Conservation (phyloP, 352 stramenopile genomes). For the Phytophthora meadii region DNA sequence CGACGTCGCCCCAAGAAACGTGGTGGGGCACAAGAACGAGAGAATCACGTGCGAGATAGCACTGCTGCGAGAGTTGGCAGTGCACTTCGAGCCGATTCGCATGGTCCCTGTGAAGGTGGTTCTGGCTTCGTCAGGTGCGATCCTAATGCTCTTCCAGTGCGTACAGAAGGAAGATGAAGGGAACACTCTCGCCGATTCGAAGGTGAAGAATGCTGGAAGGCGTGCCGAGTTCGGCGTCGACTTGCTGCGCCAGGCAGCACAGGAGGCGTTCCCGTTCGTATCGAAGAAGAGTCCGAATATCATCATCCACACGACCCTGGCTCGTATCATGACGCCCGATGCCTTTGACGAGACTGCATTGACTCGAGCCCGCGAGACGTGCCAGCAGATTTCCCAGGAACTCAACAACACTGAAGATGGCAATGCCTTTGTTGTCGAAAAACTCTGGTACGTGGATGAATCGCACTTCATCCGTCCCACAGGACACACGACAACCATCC, state of each 20-base stretch:
- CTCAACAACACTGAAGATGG: constrained; percentile 10
- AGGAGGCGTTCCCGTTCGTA: constrained; percentile 47
- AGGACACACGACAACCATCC: constrained; percentile 45
- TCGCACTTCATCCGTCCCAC: constrained; percentile 58
- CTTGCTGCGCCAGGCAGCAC: constrained; percentile 44
- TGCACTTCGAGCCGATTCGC: constrained; percentile 42
- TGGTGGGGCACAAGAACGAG: constrained; percentile 20
- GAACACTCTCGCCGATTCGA: background rate
- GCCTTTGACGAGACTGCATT: constrained; percentile 37
- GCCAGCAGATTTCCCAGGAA: constrained; percentile 47
- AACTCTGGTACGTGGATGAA: constrained; percentile 70
- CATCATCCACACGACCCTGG: constrained; percentile 72
- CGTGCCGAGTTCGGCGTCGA: constrained; percentile 53
- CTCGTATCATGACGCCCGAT: constrained; percentile 50
- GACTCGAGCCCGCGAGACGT: constrained; percentile 35
- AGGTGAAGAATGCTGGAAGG: constrained; percentile 16
- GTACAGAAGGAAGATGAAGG: constrained; percentile 6
- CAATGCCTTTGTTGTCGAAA: constrained; percentile 36
- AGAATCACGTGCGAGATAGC: constrained; percentile 42
- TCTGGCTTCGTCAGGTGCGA: constrained; percentile 54
- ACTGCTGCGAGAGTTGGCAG: constrained; percentile 34
- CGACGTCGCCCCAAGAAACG: constrained; percentile 41
- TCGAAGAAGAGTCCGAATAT: constrained; percentile 31
- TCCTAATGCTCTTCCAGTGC: constrained; percentile 64
- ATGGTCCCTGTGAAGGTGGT: constrained; percentile 52